Evolutionary conservation across 495 filamentous ascomycete genomes (phyloP).

Genomic region (Annulohypoxylon stygium): DNA sequence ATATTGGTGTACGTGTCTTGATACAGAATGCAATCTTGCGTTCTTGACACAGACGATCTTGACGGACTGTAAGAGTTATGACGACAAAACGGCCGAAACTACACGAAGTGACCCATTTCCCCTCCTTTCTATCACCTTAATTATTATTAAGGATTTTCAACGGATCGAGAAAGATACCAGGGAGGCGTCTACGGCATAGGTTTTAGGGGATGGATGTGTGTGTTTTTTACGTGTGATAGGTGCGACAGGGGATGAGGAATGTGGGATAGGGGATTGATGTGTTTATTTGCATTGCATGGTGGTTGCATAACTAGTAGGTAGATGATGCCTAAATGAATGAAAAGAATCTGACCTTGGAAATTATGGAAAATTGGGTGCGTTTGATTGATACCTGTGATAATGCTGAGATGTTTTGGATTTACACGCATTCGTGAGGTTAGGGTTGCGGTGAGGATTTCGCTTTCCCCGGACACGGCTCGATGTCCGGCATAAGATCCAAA

Average conservation of each 20-base stretch:
- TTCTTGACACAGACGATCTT: neutral
- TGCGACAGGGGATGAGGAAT: neutral
- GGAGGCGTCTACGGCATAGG: constrained; percentile 5
- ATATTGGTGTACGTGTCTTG: neutral
- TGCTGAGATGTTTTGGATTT: too few species aligned
- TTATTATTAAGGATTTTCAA: neutral
- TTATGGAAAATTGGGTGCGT: neutral
- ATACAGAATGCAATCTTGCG: neutral
- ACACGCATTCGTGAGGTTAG: too few species aligned
- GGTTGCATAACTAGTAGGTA: constrained; percentile 20
- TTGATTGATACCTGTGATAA: neutral
- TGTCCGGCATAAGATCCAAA: too few species aligned
- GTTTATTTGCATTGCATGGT: constrained; percentile 13
- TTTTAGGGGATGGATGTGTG: neutral
- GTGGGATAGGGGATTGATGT: neutral
- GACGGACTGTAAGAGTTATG: neutral
- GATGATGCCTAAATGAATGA: constrained; percentile 8
- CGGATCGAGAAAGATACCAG: neutral
- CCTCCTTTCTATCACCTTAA: neutral
- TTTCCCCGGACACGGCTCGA: too few species aligned
- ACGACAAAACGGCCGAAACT: neutral
- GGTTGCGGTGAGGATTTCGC: too few species aligned
- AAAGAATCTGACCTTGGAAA: neutral
- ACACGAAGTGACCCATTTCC: constrained; percentile 3
- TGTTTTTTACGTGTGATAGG: constrained; percentile 1